Conservation (phyloP, 169 alveolate genomes). For the Plasmodium sp. region DNA sequence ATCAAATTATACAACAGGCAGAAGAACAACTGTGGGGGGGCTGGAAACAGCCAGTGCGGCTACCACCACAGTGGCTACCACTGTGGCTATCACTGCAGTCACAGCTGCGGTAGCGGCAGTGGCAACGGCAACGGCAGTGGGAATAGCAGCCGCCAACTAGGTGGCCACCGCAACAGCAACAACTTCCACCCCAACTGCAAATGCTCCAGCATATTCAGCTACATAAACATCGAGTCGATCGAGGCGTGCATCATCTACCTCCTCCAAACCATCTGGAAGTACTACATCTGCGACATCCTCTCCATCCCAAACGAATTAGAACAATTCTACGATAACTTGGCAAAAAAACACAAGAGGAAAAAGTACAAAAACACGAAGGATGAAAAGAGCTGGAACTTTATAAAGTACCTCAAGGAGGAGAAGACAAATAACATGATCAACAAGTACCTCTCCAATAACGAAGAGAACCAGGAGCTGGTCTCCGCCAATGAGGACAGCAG, state of each 20-base stretch:
- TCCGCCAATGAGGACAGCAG: constrained; percentile 6
- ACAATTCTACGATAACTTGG: constrained; percentile 48
- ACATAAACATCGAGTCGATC: constrained; percentile 23
- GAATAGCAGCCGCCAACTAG: not conserved
- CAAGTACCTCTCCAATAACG: constrained; percentile 15
- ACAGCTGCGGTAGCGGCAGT: not conserved
- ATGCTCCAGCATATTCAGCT: constrained; percentile 42
- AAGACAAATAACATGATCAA: constrained; percentile 22
- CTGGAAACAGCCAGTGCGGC: not conserved
- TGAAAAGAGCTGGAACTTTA: constrained; percentile 55
- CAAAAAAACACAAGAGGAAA: constrained; percentile 58
- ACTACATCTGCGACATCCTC: constrained; percentile 40
- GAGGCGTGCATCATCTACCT: constrained; percentile 67
- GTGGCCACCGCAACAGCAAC: not conserved
- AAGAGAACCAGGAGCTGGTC: not conserved
- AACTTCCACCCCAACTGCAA: not conserved
- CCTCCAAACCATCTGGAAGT: constrained; percentile 23
- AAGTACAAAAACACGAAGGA: constrained; percentile 43
- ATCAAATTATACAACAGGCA: not conserved
- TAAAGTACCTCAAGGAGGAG: constrained; percentile 43
- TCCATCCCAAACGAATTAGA: constrained; percentile 59
- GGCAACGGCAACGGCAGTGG: not conserved
- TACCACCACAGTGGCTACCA: not conserved
- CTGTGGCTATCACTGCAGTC: not conserved
- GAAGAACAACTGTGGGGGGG: not conserved